Percentiles rank a stretch among this genome's conserved stretches.
These are phyloP conservation scores for Extremus antarcticus DNA, from an alignment of 495 filamentous ascomycete genomes.

Conservation along the genomic window DNA sequence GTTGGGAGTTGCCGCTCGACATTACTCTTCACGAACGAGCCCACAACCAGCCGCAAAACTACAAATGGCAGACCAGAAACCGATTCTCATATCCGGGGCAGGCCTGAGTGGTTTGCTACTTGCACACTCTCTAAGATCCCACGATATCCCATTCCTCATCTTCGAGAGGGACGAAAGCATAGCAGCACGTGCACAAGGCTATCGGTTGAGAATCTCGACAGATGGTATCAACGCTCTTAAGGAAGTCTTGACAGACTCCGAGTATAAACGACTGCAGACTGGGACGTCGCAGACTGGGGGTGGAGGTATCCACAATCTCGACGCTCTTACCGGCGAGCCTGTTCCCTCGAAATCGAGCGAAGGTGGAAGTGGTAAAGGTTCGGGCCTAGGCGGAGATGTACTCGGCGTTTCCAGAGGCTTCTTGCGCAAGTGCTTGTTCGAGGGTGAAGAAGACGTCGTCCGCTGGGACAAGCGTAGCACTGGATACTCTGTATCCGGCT, in stretches of 20 bases:
- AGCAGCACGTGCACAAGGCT: slow-evolving; percentile 40
- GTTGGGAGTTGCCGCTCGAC: background rate
- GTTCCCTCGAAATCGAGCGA: background rate
- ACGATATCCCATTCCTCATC: slow-evolving; percentile 38
- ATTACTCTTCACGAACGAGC: background rate
- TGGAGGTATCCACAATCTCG: background rate
- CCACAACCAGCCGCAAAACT: background rate
- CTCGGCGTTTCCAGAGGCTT: background rate
- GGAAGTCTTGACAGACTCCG: background rate
- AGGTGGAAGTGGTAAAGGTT: background rate
- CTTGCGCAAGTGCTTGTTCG: background rate
- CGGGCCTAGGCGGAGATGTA: background rate
- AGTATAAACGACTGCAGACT: background rate
- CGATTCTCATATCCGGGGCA: slow-evolving; percentile 44
- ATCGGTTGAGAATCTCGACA: slow-evolving; percentile 40
- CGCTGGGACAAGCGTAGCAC: background rate
- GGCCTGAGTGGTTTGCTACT: slow-evolving; percentile 40
- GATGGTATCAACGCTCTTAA: slow-evolving; percentile 35
- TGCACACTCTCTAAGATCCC: slow-evolving; percentile 36
- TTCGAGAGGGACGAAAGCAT: slow-evolving; percentile 41
- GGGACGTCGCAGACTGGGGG: background rate
- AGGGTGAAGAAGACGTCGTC: background rate
- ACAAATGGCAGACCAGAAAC: slow-evolving; percentile 26
- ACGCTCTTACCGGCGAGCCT: background rate
- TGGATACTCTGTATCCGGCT: background rate